Percentiles rank a stretch among this genome's conserved stretches.
Evolutionary conservation across 129 eudicot species (phyloP).

Genomic region (Pittosporum tobira): DNA sequence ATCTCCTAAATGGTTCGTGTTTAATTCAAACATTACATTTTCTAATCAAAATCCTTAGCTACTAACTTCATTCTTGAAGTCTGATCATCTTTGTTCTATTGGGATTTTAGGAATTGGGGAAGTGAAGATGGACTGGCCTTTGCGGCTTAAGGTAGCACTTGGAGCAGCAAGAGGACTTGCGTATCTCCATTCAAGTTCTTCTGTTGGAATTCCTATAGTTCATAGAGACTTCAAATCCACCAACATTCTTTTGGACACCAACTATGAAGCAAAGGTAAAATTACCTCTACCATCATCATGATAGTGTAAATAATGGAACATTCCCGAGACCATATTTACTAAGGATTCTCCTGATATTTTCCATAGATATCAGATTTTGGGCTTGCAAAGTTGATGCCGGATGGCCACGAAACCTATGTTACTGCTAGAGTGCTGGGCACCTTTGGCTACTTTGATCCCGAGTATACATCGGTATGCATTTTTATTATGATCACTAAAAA

Average conservation of each 20-base stretch:
- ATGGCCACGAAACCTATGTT: conserved; percentile 78
- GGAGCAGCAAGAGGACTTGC: conserved; percentile 99
- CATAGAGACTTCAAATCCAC: conserved; percentile 98
- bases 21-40: background rate
- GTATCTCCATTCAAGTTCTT: conserved; percentile 83
- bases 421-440: conserved; percentile 93
- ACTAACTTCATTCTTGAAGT: background rate
- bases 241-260: conserved; percentile 64
- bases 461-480: conserved; percentile 80
- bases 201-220: conserved; percentile 92
- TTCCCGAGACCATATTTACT: conserved; percentile 1
- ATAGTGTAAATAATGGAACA: background rate
- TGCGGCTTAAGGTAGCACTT: conserved; percentile 84
- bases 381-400: conserved; percentile 94
- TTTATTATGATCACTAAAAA: too few species aligned
- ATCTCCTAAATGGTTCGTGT: conserved; percentile 74
- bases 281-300: background rate
- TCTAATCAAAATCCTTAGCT: background rate
- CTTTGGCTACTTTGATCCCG: conserved; percentile 96
- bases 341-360: conserved; percentile 1
- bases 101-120: conserved; percentile 59
- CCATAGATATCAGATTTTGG: conserved; percentile 95
- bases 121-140: conserved; percentile 85
- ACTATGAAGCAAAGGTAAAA: conserved; percentile 87
- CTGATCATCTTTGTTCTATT: background rate